Conservation (phyloP, 2,329 filamentous ascomycete species). For the Mycosphaerella arachidis region DNA sequence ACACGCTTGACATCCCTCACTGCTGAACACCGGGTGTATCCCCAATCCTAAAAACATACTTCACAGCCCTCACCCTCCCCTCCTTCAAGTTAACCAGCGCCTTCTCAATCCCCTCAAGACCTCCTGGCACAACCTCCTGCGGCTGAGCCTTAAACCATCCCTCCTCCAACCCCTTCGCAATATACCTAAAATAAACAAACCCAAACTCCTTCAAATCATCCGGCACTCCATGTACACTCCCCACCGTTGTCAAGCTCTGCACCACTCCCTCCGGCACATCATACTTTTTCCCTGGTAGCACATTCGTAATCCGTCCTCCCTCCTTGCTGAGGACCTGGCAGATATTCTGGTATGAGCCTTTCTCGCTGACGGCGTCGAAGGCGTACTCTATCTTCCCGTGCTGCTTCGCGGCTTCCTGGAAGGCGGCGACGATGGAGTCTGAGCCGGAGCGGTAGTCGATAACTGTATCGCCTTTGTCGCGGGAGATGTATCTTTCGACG, state of each 20-base stretch:
- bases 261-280: constrained; percentile 38
- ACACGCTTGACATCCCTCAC: background rate
- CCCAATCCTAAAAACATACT: constrained; percentile 58
- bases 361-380: constrained; percentile 32
- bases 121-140: constrained; percentile 50
- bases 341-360: constrained; percentile 36
- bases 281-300: constrained; percentile 38
- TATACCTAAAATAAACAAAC: constrained; percentile 31
- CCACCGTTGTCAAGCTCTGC: constrained; percentile 36
- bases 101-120: constrained; percentile 50
- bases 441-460: constrained; percentile 54
- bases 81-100: constrained; percentile 53
- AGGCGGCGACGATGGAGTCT: constrained; percentile 28
- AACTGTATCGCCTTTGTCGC: constrained; percentile 52
- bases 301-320: constrained; percentile 32
- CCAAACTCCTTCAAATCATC: constrained; percentile 34
- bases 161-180: constrained; percentile 32
- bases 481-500: constrained; percentile 51
- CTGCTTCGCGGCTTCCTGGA: constrained; percentile 26
- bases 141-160: constrained; percentile 37
- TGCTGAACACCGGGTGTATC: constrained; percentile 39
- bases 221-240: constrained; percentile 28
- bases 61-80: constrained; percentile 59
- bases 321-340: constrained; percentile 34
- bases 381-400: constrained; percentile 27